phyloP scores from a whole-genome alignment of 2,329 filamentous ascomycete genomes.

The Acrocalymma vagum region DNA sequence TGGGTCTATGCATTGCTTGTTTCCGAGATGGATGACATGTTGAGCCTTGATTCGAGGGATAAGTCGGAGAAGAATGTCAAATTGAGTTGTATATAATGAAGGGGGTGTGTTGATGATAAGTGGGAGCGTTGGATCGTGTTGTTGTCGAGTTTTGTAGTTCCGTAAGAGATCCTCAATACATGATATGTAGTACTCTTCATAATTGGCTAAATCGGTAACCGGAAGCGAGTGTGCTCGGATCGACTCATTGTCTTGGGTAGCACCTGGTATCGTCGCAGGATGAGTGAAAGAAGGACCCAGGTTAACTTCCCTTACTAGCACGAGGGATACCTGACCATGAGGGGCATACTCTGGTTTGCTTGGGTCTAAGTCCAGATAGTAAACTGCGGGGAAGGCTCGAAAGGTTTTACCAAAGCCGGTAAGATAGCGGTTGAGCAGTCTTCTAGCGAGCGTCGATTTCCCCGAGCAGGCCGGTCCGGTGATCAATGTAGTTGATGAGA shows the following conservation, averaged over 20 bases:
- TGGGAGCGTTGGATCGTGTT: constrained; percentile 56
- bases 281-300: constrained; percentile 75
- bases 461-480: constrained; percentile 77
- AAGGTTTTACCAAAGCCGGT: constrained; percentile 53
- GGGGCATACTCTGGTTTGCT: constrained; percentile 79
- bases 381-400: constrained; percentile 51
- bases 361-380: constrained; percentile 78
- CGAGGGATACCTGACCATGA: constrained; percentile 74
- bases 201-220: constrained; percentile 69
- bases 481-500: constrained; percentile 62
- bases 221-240: constrained; percentile 73
- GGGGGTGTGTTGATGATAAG: constrained; percentile 78
- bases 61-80: constrained; percentile 69
- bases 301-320: constrained; percentile 67
- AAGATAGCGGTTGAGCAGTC: constrained; percentile 73
- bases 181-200: constrained; percentile 71
- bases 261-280: constrained; percentile 39
- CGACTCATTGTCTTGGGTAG: constrained; percentile 45
- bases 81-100: constrained; percentile 75
- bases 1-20: constrained; percentile 52
- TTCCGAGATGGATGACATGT: constrained; percentile 72
- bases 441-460: constrained; percentile 76
- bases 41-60: constrained; percentile 63
- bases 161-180: constrained; percentile 71
- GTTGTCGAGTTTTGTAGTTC: constrained; percentile 61